Conservation (phyloP, 1,139 yeast genomes). For the Yamadazyma spencermartinsiae region DNA sequence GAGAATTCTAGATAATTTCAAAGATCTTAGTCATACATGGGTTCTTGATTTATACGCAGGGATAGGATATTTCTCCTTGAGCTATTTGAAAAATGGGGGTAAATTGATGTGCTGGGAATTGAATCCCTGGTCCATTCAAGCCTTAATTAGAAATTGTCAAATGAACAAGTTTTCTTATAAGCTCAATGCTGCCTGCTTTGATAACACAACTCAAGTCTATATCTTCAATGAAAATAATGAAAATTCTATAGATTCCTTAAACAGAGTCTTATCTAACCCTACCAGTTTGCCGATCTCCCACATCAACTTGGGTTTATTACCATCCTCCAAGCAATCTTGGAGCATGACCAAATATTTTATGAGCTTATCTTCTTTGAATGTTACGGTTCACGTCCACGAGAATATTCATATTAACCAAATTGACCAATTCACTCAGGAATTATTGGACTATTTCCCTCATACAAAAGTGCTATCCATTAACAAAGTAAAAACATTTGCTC, state of each 20-base stretch:
- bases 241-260: constrained; percentile 43
- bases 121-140: constrained; percentile 83
- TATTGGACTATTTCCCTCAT: constrained; percentile 13
- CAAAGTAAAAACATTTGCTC: constrained; percentile 81
- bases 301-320: constrained; percentile 75
- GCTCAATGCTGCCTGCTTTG: constrained; percentile 18
- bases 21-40: constrained; percentile 33
- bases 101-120: constrained; percentile 77
- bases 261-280: constrained; percentile 27
- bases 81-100: constrained; percentile 62
- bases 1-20: constrained; percentile 50
- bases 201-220: constrained; percentile 25
- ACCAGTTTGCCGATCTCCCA: constrained; percentile 52
- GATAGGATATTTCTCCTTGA: constrained; percentile 79
- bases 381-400: constrained; percentile 70
- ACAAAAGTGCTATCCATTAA: constrained; percentile 39
- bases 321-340: constrained; percentile 69
- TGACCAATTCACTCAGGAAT: constrained; percentile 27
- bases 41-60: constrained; percentile 80
- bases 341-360: constrained; percentile 36
- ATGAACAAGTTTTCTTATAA: constrained; percentile 43
- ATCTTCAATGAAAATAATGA: constrained; percentile 67
- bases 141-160: constrained; percentile 56
- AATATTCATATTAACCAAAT: constrained; percentile 56
- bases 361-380: constrained; percentile 14